These are phyloP conservation scores for Macrotyloma uniflorum DNA, from an alignment of 306 rosid genomes.

Conservation along the genomic window DNA sequence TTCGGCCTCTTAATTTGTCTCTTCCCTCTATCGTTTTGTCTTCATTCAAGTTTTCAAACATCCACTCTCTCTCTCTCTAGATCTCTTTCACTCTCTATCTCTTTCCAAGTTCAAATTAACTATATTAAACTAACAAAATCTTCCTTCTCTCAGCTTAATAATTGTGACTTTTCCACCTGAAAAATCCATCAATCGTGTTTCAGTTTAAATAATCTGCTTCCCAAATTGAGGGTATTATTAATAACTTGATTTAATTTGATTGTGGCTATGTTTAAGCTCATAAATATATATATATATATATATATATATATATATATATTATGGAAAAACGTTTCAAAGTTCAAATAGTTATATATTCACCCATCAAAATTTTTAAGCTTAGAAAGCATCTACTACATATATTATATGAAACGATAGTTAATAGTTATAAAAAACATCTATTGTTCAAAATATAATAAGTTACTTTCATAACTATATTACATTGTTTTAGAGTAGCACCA, in stretches of 20 bases:
- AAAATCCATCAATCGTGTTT: not conserved
- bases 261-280: not conserved
- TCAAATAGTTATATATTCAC: too few relatives aligned
- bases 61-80: not conserved
- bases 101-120: not conserved
- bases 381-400: too few relatives aligned
- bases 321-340: too few relatives aligned
- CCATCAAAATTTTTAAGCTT: too few relatives aligned
- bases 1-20: not conserved
- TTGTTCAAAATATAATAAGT: too few relatives aligned
- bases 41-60: constrained; percentile 5
- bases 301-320: too few relatives aligned
- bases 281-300: not conserved
- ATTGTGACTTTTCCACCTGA: not conserved
- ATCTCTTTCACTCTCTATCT: not conserved
- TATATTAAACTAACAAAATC: not conserved
- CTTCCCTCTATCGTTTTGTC: not conserved
- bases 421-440: too few relatives aligned
- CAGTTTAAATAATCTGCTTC: not conserved
- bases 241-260: not conserved
- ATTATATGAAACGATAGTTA: too few relatives aligned
- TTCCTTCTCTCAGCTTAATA: not conserved
- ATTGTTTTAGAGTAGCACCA: too few relatives aligned
- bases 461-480: too few relatives aligned
- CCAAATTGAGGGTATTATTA: not conserved